phyloP scores from a whole-genome alignment of 2,329 filamentous ascomycete genomes.

The Pseudocercospora eumusae region DNA sequence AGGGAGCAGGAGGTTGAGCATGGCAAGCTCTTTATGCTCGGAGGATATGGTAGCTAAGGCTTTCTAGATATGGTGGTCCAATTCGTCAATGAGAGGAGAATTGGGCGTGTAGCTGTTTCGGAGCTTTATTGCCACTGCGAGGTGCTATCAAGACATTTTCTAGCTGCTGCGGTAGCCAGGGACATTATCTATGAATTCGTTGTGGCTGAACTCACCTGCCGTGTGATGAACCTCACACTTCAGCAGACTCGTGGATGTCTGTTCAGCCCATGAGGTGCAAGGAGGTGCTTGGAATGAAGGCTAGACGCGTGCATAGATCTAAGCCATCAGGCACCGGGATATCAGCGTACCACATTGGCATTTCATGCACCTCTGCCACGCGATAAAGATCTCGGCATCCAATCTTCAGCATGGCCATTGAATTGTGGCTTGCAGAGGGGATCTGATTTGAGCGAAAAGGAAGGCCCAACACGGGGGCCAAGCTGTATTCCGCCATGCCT shows the following conservation, averaged over 20 bases:
- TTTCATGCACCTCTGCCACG: neutral
- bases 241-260: neutral
- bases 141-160: neutral
- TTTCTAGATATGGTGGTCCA: too few species aligned
- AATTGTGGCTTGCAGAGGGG: neutral
- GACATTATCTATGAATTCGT: neutral
- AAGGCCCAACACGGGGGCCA: constrained; percentile 2
- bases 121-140: neutral
- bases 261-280: too few species aligned
- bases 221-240: neutral
- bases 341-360: neutral
- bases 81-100: too few species aligned
- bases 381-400: neutral
- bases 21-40: neutral
- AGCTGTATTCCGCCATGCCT: neutral
- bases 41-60: too few species aligned
- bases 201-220: neutral
- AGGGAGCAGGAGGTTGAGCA: constrained; percentile 3
- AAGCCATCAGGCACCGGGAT: neutral
- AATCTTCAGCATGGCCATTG: neutral
- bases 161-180: neutral
- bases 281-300: neutral
- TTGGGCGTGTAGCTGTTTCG: too few species aligned
- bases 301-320: neutral
- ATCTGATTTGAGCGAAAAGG: neutral